Conservation (phyloP, 2,329 filamentous ascomycete genomes). For the Penicillium sp. region DNA sequence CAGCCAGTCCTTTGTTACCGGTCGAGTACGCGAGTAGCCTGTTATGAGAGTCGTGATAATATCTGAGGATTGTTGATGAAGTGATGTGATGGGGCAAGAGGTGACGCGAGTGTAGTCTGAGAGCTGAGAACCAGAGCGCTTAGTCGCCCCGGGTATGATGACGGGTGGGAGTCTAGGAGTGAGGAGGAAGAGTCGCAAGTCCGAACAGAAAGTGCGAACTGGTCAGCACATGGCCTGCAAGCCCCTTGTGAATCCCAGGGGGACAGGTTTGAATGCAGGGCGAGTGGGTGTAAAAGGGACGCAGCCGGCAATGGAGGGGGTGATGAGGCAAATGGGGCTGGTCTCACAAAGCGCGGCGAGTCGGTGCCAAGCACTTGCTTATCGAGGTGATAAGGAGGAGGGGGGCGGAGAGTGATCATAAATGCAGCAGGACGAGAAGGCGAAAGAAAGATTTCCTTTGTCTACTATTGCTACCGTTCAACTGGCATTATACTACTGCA, state of each 20-base stretch:
- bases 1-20: not conserved
- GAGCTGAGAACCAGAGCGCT: slow-evolving; percentile 3
- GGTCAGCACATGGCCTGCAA: slow-evolving; percentile 4
- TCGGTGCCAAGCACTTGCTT: slow-evolving; percentile 24
- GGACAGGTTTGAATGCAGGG: slow-evolving; percentile 9
- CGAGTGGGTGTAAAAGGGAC: slow-evolving; percentile 14
- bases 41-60: not conserved
- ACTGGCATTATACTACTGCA: not conserved
- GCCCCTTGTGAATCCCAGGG: slow-evolving; percentile 1
- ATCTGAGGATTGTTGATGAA: not conserved
- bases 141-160: not conserved
- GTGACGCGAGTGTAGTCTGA: not conserved
- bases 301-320: slow-evolving; percentile 22
- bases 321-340: slow-evolving; percentile 23
- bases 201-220: not conserved
- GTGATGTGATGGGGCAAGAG: not conserved
- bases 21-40: not conserved
- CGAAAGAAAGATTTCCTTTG: not conserved
- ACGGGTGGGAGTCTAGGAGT: not conserved
- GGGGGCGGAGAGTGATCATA: not conserved
- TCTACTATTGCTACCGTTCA: not conserved
- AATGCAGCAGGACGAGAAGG: not conserved
- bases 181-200: not conserved
- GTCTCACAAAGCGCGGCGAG: slow-evolving; percentile 27
- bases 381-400: slow-evolving; percentile 25